phyloP scores from a whole-genome alignment of 345 rosid genomes.

The Ceriops decandra region DNA sequence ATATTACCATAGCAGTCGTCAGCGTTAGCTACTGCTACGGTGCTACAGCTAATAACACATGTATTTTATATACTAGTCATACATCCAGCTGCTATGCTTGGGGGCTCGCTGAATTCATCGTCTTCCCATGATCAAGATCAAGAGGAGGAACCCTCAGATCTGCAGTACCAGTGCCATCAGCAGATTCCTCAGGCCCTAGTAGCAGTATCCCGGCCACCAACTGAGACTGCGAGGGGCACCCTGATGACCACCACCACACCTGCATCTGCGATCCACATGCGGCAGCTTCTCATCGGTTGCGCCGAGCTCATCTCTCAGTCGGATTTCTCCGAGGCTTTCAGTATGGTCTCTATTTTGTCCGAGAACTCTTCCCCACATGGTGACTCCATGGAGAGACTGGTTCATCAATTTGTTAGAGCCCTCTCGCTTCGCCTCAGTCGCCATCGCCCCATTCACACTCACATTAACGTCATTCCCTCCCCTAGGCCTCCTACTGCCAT shows the following conservation, averaged over 20 bases:
- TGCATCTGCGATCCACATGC: conserved; percentile 48
- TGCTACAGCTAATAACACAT: too few species aligned
- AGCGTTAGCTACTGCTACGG: too few species aligned
- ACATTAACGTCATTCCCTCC: conserved; percentile 1
- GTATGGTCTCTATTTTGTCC: conserved; percentile 52
- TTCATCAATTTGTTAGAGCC: conserved; percentile 72
- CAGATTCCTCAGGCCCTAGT: conserved; percentile 13
- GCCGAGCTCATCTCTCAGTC: conserved; percentile 68
- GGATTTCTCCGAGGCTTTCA: conserved; percentile 69
- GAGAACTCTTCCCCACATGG: conserved; percentile 69
- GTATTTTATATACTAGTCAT: too few species aligned
- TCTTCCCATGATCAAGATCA: conserved; percentile 24
- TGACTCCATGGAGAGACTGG: conserved; percentile 68
- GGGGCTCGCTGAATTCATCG: conserved; percentile 29
- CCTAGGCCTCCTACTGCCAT: conserved; percentile 2
- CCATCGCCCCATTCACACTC: conserved; percentile 18
- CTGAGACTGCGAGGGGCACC: background rate
- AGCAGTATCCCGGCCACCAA: background rate
- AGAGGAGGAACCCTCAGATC: conserved; percentile 45
- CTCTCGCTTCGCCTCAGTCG: conserved; percentile 62
- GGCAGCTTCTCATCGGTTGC: conserved; percentile 62
- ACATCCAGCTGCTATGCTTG: conserved; percentile 13
- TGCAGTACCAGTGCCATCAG: conserved; percentile 23
- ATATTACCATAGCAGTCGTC: too few species aligned
- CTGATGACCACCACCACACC: background rate